phyloP scores from a whole-genome alignment of 2,329 filamentous ascomycete species.

The Fusarium dlaminii region DNA sequence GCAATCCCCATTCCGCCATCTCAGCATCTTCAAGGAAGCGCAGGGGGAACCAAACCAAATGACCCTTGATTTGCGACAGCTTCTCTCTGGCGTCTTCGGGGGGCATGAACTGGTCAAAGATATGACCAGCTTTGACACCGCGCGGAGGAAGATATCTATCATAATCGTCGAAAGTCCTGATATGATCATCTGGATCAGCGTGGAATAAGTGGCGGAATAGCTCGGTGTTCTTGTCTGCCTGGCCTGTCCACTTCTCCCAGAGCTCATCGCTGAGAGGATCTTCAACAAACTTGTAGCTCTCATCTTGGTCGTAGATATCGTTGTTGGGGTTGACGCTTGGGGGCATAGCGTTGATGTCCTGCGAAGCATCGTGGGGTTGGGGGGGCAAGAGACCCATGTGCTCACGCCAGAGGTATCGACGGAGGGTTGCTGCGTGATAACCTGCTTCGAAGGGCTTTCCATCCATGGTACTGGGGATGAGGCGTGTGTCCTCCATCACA shows the following conservation, averaged over 20 bases:
- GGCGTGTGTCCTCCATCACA: constrained; percentile 84
- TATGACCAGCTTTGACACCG: constrained; percentile 82
- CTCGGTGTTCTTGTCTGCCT: constrained; percentile 76
- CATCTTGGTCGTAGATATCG: constrained; percentile 67
- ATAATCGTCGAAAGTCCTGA: constrained; percentile 91
- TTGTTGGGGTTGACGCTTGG: constrained; percentile 74
- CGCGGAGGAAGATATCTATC: constrained; percentile 77
- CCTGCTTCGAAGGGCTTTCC: constrained; percentile 80
- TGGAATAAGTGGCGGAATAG: constrained; percentile 85
- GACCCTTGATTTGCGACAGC: constrained; percentile 82
- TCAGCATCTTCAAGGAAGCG: constrained; percentile 83
- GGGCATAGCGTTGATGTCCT: constrained; percentile 79
- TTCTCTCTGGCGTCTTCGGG: constrained; percentile 77
- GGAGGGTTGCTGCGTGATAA: constrained; percentile 82
- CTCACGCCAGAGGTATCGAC: constrained; percentile 88
- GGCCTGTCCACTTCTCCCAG: constrained; percentile 73
- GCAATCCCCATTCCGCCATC: constrained; percentile 89
- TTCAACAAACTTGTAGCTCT: constrained; percentile 71
- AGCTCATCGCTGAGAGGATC: constrained; percentile 76
- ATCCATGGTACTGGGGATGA: constrained; percentile 78
- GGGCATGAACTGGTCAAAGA: constrained; percentile 83
- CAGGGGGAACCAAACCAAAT: constrained; percentile 95
- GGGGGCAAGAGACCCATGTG: constrained; percentile 84
- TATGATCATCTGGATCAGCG: constrained; percentile 85
- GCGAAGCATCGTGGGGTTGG: constrained; percentile 72